phyloP scores from a whole-genome alignment of 768 basidiomycete species.

The Mrakia blollopis region DNA sequence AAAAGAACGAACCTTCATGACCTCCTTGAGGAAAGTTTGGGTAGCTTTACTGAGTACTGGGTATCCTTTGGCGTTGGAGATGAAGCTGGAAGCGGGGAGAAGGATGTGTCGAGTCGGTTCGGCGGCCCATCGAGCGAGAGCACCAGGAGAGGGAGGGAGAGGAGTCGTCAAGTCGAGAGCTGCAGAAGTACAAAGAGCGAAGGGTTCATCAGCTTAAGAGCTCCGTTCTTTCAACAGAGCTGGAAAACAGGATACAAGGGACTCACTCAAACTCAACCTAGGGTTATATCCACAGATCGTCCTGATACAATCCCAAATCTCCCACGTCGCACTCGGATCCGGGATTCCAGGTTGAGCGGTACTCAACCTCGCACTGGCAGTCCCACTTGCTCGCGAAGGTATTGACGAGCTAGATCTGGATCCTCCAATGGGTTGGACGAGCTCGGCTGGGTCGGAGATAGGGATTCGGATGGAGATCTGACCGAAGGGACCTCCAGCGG shows the following conservation, averaged over 20 bases:
- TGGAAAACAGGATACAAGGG: background rate
- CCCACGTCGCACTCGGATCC: conserved; percentile 64
- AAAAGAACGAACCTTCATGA: conserved; percentile 65
- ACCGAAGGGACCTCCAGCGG: conserved; percentile 56
- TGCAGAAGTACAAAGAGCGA: conserved; percentile 41
- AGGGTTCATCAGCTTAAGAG: background rate
- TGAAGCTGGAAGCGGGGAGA: conserved; percentile 83
- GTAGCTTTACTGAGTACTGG: conserved; percentile 92
- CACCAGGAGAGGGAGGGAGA: conserved; percentile 68
- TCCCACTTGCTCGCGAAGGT: conserved; percentile 12
- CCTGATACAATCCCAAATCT: conserved; percentile 96
- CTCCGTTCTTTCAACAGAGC: background rate
- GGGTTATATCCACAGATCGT: conserved; percentile 73
- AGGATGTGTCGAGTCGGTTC: conserved; percentile 87
- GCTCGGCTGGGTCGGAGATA: conserved; percentile 52
- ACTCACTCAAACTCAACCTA: conserved; percentile 46
- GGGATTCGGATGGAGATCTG: conserved; percentile 69
- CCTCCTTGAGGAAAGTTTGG: conserved; percentile 81
- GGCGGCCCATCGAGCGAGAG: conserved; percentile 81
- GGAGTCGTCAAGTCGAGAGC: conserved; percentile 89
- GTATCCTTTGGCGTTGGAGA: conserved; percentile 92
- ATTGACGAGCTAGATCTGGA: background rate
- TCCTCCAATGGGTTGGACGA: conserved; percentile 37
- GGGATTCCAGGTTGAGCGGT: conserved; percentile 32
- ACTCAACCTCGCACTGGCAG: conserved; percentile 7